A percentile compares a stretch with the other conserved stretches of the same genome.
Conservation (phyloP, 2,329 filamentous ascomycete genomes). For the Sporothrix variecibatus region DNA sequence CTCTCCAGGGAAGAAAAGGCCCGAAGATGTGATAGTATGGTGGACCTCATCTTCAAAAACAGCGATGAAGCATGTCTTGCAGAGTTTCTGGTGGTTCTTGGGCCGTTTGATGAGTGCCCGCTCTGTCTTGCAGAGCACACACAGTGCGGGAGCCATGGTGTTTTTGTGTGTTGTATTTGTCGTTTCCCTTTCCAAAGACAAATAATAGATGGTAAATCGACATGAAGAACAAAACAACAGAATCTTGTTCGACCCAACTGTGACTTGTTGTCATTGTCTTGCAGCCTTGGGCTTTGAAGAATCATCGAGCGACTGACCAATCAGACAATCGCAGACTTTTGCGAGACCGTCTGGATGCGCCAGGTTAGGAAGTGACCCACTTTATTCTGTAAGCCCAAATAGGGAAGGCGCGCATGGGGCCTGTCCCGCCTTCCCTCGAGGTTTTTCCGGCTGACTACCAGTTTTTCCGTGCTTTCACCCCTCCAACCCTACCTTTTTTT, state of each 20-base stretch:
- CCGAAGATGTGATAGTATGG: constrained; percentile 80
- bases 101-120: constrained; percentile 89
- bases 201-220: constrained; percentile 18
- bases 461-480: constrained; percentile 25
- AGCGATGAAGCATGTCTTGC: constrained; percentile 80
- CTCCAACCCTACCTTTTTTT: constrained; percentile 32
- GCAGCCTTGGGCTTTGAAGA: constrained; percentile 23
- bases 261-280: neutral
- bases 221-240: neutral
- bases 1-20: constrained; percentile 83
- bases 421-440: neutral
- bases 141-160: constrained; percentile 74
- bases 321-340: constrained; percentile 14
- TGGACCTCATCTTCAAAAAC: constrained; percentile 94
- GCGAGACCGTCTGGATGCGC: neutral
- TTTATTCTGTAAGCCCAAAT: constrained; percentile 19
- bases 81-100: constrained; percentile 93
- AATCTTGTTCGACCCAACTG: neutral
- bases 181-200: neutral
- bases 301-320: constrained; percentile 9
- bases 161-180: neutral
- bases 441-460: neutral
- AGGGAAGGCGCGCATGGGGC: neutral
- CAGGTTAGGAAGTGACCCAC: neutral
- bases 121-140: constrained; percentile 72